phyloP scores from a whole-genome alignment of 2,329 filamentous ascomycete genomes.

The Coniella vitis region DNA sequence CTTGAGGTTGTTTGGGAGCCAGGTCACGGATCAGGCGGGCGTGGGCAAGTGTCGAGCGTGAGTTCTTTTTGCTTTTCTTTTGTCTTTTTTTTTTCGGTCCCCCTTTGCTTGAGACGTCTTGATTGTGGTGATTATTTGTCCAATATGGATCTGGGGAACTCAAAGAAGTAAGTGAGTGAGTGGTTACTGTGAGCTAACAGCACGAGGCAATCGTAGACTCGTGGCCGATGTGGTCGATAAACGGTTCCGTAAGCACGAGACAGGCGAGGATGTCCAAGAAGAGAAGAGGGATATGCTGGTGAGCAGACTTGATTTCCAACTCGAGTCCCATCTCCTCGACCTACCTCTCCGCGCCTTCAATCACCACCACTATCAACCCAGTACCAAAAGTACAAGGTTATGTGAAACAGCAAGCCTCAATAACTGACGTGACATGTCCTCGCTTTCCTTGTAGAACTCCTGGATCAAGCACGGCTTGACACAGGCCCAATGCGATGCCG shows the following conservation, averaged over 20 bases:
- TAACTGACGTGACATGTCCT: too few relatives aligned
- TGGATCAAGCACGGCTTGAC: constrained; percentile 26
- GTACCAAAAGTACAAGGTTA: too few relatives aligned
- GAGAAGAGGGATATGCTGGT: constrained; percentile 38
- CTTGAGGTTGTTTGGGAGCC: constrained; percentile 29
- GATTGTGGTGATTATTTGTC: too few relatives aligned
- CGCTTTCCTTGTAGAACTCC: constrained; percentile 7
- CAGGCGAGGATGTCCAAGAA: constrained; percentile 26
- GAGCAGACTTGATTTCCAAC: too few relatives aligned
- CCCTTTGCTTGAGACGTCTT: too few relatives aligned
- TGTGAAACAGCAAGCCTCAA: too few relatives aligned
- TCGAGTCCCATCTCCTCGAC: not conserved
- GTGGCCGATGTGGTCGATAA: not conserved
- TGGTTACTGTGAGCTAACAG: too few relatives aligned
- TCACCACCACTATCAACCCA: too few relatives aligned
- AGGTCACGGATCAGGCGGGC: constrained; percentile 21
- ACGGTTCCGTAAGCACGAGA: constrained; percentile 21
- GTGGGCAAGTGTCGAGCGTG: constrained; percentile 23
- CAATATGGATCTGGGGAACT: not conserved
- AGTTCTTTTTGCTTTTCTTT: not conserved
- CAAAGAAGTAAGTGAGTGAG: too few relatives aligned
- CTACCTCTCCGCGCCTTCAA: rapidly evolving
- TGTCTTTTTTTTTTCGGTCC: too few relatives aligned
- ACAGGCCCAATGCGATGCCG: constrained; percentile 35
- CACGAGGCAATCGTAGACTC: too few relatives aligned